These are phyloP conservation scores for Malus sieversii DNA, from an alignment of 306 rosid genomes.

Conservation along the genomic window DNA sequence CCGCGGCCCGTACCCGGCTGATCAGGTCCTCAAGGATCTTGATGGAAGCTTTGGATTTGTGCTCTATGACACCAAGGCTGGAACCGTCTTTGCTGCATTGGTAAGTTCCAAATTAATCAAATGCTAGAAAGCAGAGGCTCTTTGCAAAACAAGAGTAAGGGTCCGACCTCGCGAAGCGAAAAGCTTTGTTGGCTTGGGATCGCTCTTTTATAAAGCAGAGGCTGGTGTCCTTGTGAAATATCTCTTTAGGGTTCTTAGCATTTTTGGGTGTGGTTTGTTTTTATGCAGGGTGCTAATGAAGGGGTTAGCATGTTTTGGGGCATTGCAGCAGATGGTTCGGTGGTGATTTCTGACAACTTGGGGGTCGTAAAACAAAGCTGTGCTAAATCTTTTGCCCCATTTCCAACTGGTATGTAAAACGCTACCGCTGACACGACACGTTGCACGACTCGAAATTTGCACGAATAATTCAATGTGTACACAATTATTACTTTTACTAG, in stretches of 20 bases:
- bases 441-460: background rate
- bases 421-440: background rate
- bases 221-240: background rate
- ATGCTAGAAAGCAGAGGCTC: background rate
- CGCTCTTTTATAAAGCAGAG: background rate
- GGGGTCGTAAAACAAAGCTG: slow-evolving; percentile 66
- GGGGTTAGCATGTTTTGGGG: slow-evolving; percentile 73
- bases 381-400: slow-evolving; percentile 92
- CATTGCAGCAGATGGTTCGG: slow-evolving; percentile 69
- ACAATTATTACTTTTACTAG: background rate
- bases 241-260: background rate
- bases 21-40: slow-evolving; percentile 80
- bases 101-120: slow-evolving; percentile 22
- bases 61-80: slow-evolving; percentile 49
- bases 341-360: slow-evolving; percentile 66
- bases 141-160: too few relatives aligned
- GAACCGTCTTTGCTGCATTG: slow-evolving; percentile 67
- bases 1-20: slow-evolving; percentile 89
- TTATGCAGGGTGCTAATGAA: slow-evolving; percentile 64
- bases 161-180: too few relatives aligned
- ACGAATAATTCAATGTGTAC: too few relatives aligned
- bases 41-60: slow-evolving; percentile 85
- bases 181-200: too few relatives aligned
- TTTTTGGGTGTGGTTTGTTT: background rate
- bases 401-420: slow-evolving; percentile 57